Conservation (phyloP, 139 green algal species). For the Trebouxia sp. region DNA sequence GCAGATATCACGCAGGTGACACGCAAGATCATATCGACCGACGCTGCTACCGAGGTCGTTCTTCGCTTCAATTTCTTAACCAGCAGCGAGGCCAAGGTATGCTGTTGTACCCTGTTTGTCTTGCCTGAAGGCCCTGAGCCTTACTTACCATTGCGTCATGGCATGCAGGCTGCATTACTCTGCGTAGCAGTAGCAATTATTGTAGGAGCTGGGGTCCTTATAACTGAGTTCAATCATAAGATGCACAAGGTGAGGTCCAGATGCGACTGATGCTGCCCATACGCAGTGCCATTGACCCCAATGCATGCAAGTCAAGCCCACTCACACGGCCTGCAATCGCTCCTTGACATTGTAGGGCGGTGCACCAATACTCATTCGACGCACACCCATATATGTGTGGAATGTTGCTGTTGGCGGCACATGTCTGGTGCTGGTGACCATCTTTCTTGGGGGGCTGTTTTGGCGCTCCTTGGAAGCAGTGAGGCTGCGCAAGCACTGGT, state of each 20-base stretch:
- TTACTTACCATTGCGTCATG: no score
- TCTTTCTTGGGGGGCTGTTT: not conserved
- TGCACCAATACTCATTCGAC: not conserved
- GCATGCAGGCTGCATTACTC: not conserved
- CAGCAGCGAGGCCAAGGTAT: not conserved
- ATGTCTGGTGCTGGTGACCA: not conserved
- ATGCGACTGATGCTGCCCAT: no score
- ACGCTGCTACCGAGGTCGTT: not conserved
- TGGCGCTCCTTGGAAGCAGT: not conserved
- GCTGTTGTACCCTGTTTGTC: not conserved
- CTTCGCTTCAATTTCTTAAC: slow-evolving; percentile 10
- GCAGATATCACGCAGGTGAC: not conserved
- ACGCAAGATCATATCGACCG: not conserved
- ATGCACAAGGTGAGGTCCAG: not conserved
- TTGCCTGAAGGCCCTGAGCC: no score
- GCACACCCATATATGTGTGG: not conserved
- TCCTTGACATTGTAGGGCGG: not conserved
- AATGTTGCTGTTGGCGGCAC: not conserved
- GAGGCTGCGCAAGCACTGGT: not conserved
- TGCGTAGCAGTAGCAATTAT: not conserved
- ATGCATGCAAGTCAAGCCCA: no score
- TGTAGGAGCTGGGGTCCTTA: not conserved
- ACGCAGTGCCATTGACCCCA: no score
- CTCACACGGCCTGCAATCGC: no score
- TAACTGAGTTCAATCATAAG: not conserved